Percentiles rank a stretch among this genome's conserved stretches.
These are phyloP conservation scores for Yarrowia galli DNA, from an alignment of 1,139 yeast species.

Conservation along the genomic window DNA sequence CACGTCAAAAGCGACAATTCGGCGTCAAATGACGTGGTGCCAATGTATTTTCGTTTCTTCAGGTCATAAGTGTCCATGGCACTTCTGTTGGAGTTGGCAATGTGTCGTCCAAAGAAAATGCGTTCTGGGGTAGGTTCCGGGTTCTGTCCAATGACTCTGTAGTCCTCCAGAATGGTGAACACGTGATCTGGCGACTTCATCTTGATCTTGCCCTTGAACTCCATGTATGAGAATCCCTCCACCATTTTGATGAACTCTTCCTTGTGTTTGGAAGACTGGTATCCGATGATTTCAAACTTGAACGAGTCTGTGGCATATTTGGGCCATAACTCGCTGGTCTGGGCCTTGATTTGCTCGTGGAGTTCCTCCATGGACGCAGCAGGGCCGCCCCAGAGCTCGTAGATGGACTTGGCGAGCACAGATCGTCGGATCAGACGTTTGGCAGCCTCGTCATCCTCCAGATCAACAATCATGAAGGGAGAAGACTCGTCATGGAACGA, in stretches of 20 bases:
- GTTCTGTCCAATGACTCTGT: conserved; percentile 58
- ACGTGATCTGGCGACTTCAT: conserved; percentile 79
- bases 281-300: conserved; percentile 82
- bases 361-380: conserved; percentile 65
- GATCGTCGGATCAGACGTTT: conserved; percentile 67
- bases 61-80: conserved; percentile 77
- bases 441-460: conserved; percentile 74
- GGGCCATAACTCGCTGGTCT: conserved; percentile 45
- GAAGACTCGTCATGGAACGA: conserved; percentile 60
- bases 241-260: conserved; percentile 67
- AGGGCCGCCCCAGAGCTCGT: conserved; percentile 80
- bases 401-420: conserved; percentile 74
- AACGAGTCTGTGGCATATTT: conserved; percentile 53
- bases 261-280: conserved; percentile 68
- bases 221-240: conserved; percentile 74
- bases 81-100: conserved; percentile 68
- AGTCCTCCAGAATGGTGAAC: conserved; percentile 79
- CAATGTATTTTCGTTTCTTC: conserved; percentile 83
- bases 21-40: conserved; percentile 96
- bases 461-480: conserved; percentile 75
- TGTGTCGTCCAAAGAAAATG: conserved; percentile 78
- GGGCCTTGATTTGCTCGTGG: conserved; percentile 60
- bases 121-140: conserved; percentile 62
- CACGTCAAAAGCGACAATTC: conserved; percentile 75
- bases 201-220: conserved; percentile 75